Conservation (phyloP, 768 basidiomycete genomes). For the Kwoniella europaea region DNA sequence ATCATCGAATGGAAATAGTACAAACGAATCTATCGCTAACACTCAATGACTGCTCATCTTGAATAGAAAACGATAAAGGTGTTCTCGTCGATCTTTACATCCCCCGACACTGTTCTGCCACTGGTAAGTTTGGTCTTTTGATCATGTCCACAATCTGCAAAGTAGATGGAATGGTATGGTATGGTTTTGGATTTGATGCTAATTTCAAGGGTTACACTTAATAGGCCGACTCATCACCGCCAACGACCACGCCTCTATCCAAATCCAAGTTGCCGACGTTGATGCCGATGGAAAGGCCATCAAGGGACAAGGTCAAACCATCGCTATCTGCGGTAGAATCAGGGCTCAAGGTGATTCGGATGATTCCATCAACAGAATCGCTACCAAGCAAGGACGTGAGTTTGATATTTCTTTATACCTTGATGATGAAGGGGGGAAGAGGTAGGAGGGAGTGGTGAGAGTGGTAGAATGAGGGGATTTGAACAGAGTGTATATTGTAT, state of each 20-base stretch:
- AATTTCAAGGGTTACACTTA: not conserved
- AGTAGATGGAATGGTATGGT: too few species aligned
- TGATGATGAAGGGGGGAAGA: too few species aligned
- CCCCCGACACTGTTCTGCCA: slow-evolving; percentile 98
- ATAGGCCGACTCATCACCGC: slow-evolving; percentile 96
- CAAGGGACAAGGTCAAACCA: slow-evolving; percentile 68
- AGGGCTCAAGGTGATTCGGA: slow-evolving; percentile 95
- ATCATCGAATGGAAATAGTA: not conserved
- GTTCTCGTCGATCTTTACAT: slow-evolving; percentile 99
- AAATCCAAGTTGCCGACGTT: slow-evolving; percentile 92
- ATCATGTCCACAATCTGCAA: not conserved
- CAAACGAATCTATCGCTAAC: slow-evolving; percentile 20
- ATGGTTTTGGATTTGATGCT: too few species aligned
- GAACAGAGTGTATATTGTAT: too few species aligned
- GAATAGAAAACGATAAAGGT: slow-evolving; percentile 66
- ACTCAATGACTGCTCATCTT: not conserved
- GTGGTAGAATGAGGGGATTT: too few species aligned
- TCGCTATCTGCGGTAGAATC: slow-evolving; percentile 92
- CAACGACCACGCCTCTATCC: slow-evolving; percentile 98
- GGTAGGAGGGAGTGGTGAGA: too few species aligned
- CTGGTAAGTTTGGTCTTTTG: slow-evolving; percentile 69
- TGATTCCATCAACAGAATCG: slow-evolving; percentile 93
- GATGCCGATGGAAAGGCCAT: slow-evolving; percentile 71
- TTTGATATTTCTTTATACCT: slow-evolving; percentile 22
- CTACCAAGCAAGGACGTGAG: slow-evolving; percentile 93